Conservation (phyloP, 495 filamentous ascomycete genomes). For the Xylaria acuta region DNA sequence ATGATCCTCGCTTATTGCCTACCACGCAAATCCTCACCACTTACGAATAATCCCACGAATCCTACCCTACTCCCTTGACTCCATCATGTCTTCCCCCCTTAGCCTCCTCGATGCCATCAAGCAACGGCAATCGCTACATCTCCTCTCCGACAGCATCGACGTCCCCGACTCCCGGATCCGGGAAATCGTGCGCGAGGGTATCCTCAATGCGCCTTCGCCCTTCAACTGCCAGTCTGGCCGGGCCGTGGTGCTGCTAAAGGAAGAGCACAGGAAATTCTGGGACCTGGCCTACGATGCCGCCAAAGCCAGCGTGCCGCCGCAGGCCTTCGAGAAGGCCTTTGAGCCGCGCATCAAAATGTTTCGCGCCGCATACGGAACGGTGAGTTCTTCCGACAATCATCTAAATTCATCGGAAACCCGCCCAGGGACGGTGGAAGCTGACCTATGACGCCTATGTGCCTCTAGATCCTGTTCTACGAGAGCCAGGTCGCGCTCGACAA, state of each 20-base stretch:
- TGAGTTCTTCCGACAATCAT: background rate
- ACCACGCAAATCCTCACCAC: background rate
- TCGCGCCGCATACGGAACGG: conserved; percentile 51
- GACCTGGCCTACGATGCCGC: conserved; percentile 48
- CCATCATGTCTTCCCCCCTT: background rate
- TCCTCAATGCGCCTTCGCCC: conserved; percentile 51
- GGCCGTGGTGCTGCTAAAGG: conserved; percentile 51
- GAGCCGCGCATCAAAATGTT: conserved; percentile 50
- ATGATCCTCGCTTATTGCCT: background rate
- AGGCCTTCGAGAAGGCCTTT: conserved; percentile 44
- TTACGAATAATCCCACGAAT: no score
- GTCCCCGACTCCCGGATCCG: conserved; percentile 82
- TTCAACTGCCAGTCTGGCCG: conserved; percentile 60
- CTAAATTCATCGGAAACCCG: background rate
- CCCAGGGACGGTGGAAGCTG: no score
- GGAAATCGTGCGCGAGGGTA: conserved; percentile 47
- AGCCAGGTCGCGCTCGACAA: conserved; percentile 2
- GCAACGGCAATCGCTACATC: conserved; percentile 52
- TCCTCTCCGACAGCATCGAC: conserved; percentile 73
- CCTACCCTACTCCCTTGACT: background rate
- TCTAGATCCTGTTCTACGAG: conserved; percentile 17
- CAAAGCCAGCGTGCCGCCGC: conserved; percentile 43
- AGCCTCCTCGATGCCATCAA: conserved; percentile 49
- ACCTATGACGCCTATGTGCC: background rate
- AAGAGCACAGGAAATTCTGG: conserved; percentile 58